Base-by-base conservation (phyloP, 352 stramenopile genomes). In the Phytophthora uliginosa region DNA sequence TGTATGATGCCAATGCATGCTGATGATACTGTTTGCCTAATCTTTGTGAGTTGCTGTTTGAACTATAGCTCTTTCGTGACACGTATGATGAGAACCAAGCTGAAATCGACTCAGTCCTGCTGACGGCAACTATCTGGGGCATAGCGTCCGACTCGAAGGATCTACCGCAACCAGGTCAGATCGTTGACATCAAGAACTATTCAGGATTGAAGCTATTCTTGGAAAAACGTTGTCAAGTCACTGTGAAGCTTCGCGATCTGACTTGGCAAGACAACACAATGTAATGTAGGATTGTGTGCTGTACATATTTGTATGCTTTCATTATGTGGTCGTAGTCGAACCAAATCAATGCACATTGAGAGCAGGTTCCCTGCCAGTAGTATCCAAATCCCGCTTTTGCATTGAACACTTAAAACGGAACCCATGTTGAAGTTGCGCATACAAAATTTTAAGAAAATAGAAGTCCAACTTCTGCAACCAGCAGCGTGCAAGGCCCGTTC, bases 161-260 rank as follows among this genome's bases (percentile, higher is more conserved):
- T n/a, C 26, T 58, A 58, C 24, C 24, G 1, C 51, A 40, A 10
- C 51, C 51, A 38, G 51, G 24, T 28, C 51, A 58, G 51, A 58
- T 58, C 10, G 51, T 58, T 17, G 51, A 40, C 28, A 58, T 40
- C 5, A 58, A 42, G 18, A 58, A n/a, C 51, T 58, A 42, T 42
- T 58, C 51, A 3, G 51, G 24, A 18, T 42, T 58, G 28, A 58
- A 58, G 51, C 10, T 58, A 15, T 42, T 42, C 26, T 28, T 38
- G 13, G 15, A 58, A n/a, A 34, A 38, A 20, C 12, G 51, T 22
- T 58, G 51, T 13, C 51, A 58, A 53, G 47, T 53, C 47, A 53
- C 51, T 3, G 51, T 42, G 12, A 42, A 58, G 24, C 51, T 31
- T 58, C 51, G 22, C 12, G 51, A 40, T 40, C 45, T 58, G 51